These are phyloP conservation scores for Pharus latifolius DNA, from an alignment of 176 grass and related monocot species.

Conservation along the genomic window DNA sequence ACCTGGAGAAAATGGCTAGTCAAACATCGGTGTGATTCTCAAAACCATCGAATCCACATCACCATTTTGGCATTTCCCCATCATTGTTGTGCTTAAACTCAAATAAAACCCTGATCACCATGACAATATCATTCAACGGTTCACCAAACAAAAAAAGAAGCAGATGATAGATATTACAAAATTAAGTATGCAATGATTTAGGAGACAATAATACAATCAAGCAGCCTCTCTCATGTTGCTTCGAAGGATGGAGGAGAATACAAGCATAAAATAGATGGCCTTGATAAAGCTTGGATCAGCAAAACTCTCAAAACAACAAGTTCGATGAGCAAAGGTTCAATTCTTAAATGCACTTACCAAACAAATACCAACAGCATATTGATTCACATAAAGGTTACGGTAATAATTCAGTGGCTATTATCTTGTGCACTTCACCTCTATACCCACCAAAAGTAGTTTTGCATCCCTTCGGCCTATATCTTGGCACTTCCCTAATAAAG, in stretches of 20 bases:
- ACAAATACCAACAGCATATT: no score
- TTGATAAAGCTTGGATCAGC: no score
- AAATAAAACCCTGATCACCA: not conserved
- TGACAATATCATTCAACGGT: not conserved
- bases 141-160: no score
- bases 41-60: not conserved
- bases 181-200: not conserved
- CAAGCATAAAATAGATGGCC: no score
- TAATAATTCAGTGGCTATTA: no score
- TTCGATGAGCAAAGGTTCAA: not conserved
- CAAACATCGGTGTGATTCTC: not conserved
- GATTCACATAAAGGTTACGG: no score
- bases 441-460: no score
- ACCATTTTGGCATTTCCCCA: not conserved
- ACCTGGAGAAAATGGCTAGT: not conserved
- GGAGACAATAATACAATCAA: not conserved
- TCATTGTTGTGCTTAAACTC: not conserved
- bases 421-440: no score
- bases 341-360: not conserved
- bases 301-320: no score
- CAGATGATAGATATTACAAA: not conserved
- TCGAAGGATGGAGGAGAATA: no score
- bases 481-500: not conserved
- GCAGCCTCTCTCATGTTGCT: not conserved
- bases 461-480: no score